phyloP scores from a whole-genome alignment of 192 early-diverging fungal genomes.

The Ambispora gerdemannii region DNA sequence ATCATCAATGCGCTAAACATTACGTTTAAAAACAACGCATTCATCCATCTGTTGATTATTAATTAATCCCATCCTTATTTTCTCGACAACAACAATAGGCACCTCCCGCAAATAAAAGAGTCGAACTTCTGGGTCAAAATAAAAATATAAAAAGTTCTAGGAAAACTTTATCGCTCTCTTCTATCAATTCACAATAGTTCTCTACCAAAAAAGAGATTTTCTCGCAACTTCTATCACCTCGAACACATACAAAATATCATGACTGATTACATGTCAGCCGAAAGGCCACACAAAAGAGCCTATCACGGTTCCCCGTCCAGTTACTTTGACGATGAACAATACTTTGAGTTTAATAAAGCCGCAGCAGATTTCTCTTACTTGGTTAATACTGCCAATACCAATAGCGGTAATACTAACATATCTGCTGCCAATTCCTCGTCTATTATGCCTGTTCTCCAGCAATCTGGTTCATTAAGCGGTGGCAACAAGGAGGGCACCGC shows the following conservation, averaged over 20 bases:
- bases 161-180: not conserved
- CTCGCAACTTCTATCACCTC: not conserved
- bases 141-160: not conserved
- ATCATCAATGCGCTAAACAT: too few species aligned
- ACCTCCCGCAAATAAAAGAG: not conserved
- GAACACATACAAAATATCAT: too few species aligned
- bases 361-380: not conserved
- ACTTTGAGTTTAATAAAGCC: constrained; percentile 17
- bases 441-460: constrained; percentile 12
- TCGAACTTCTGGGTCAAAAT: not conserved
- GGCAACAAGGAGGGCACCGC: constrained; percentile 3
- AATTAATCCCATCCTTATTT: not conserved
- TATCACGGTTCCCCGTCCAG: constrained; percentile 8
- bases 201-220: not conserved
- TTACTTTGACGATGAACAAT: constrained; percentile 20
- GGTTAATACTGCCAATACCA: not conserved
- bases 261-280: constrained; percentile 4
- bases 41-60: too few species aligned
- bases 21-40: too few species aligned
- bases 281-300: constrained; percentile 12
- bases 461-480: not conserved
- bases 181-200: not conserved
- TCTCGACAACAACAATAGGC: not conserved
- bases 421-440: too few species aligned
- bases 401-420: too few species aligned